Base-by-base conservation (phyloP, 2,329 filamentous ascomycete species). In the Colletotrichum sp. region DNA sequence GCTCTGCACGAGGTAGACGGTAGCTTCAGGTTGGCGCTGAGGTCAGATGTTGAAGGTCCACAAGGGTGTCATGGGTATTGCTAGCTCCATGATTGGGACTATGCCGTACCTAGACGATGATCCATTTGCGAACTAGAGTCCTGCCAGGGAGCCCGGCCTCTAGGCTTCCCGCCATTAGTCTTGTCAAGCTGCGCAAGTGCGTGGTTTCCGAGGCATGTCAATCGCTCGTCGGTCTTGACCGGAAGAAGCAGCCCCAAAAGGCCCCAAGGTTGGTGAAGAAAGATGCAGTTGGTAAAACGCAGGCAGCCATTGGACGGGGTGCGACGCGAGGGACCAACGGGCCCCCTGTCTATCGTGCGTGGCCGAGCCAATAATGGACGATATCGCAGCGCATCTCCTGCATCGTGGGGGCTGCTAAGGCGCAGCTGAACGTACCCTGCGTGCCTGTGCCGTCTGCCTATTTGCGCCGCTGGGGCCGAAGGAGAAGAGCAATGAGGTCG, bases 381-480 rank as follows among this genome's bases (percentile, higher is more conserved):
- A 36, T 48, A 76, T 65, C 18, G 64, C 34, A 30, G 30, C n/a
- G 61, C 65, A 32, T 65, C 43, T 64, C 65, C 43, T 64, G 64
- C 64, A 74, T 76, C 70, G 69, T 72, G 64, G 68, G 73, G 73
- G 69, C 64, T n/a, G n/a, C 58, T 34, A 65, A 34, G 73, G 64
- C 73, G 73, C 34, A 75, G 73, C 73, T 73, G 73, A 75, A 65
- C 43, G 39, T 67, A 58, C 70, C 74, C 70, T 76, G 74, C 70
- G 60, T 73, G 70, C 58, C 58, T 64, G 39, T 52, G 25, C 39
- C 39, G 28, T 32, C 73, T 72, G 70, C 70, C 64, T 64, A 61
- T 30, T 66, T 32, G 34, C 62, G n/a, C 43, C 43, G 43, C 52
- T 64, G 43, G 27, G 28, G 71, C 9, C 36, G 60, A 18, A 58